phyloP scores from a whole-genome alignment of 2,329 filamentous ascomycete genomes.

The Tetracladium maxilliforme region DNA sequence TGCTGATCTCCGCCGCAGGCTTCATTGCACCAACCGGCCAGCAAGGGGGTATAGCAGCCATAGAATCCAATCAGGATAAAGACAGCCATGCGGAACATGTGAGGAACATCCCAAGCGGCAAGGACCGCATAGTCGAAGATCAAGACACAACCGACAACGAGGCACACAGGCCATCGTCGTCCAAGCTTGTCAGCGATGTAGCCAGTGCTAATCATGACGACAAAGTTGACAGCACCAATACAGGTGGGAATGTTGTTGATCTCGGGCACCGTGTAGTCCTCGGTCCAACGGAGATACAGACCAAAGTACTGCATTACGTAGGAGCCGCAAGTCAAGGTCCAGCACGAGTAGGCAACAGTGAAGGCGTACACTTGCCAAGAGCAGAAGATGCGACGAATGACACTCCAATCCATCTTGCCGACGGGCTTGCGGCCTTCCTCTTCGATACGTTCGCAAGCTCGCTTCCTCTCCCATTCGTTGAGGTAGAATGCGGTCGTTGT shows the following conservation, averaged over 20 bases:
- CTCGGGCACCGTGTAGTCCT: conserved; percentile 12
- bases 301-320: conserved; percentile 13
- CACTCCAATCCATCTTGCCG: conserved; percentile 19
- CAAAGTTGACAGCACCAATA: conserved; percentile 25
- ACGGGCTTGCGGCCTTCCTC: conserved; percentile 20
- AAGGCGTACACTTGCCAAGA: conserved; percentile 30
- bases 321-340: conserved; percentile 18
- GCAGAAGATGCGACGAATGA: conserved; percentile 20
- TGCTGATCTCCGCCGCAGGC: conserved; percentile 8
- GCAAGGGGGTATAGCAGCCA: conserved; percentile 23
- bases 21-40: conserved; percentile 21
- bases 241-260: conserved; percentile 15
- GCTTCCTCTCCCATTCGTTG: conserved; percentile 9
- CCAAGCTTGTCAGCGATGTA: conserved; percentile 17
- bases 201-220: conserved; percentile 18
- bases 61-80: conserved; percentile 24
- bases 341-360: conserved; percentile 20
- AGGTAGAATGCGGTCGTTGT: conserved; percentile 24
- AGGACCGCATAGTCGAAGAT: conserved; percentile 20
- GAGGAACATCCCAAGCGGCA: conserved; percentile 20
- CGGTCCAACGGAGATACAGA: conserved; percentile 7
- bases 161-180: conserved; percentile 19
- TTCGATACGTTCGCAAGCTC: conserved; percentile 8
- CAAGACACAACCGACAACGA: conserved; percentile 18
- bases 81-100: conserved; percentile 19